Evolutionary conservation across 768 basidiomycete species (phyloP).

Genomic region (Serpula lacrymans): DNA sequence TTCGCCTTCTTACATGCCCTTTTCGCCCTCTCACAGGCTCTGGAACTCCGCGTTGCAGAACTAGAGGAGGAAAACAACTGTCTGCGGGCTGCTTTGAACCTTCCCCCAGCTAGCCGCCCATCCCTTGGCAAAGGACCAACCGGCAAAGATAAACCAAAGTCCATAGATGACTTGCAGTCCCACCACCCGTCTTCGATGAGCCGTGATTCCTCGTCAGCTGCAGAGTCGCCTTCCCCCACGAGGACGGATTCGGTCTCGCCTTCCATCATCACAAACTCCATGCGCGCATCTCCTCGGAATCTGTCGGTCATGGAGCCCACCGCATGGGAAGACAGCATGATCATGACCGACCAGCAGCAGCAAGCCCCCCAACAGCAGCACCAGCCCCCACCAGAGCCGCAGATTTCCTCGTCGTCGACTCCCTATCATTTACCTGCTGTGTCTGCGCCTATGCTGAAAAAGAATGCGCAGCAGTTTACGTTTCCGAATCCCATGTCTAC

Average conservation of each 20-base stretch:
- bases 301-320: conserved; percentile 47
- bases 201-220: conserved; percentile 64
- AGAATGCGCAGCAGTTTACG: conserved; percentile 45
- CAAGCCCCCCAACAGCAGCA: conserved; percentile 15
- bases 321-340: conserved; percentile 56
- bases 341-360: conserved; percentile 45
- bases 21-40: conserved; percentile 46
- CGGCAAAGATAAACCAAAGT: conserved; percentile 77
- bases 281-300: conserved; percentile 39
- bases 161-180: conserved; percentile 33
- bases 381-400: conserved; percentile 30
- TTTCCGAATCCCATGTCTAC: conserved; percentile 36
- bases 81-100: conserved; percentile 66
- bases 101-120: conserved; percentile 71
- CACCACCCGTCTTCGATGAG: conserved; percentile 47
- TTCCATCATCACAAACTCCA: conserved; percentile 26
- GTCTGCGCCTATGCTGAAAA: conserved; percentile 42
- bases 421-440: conserved; percentile 45
- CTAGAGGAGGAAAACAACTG: conserved; percentile 81
- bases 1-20: conserved; percentile 38
- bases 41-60: conserved; percentile 77
- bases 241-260: conserved; percentile 33
- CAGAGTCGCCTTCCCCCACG: conserved; percentile 44
- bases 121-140: conserved; percentile 82
- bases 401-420: conserved; percentile 38